phyloP scores from a whole-genome alignment of 2,329 filamentous ascomycete genomes.

The Talaromyces sp. region DNA sequence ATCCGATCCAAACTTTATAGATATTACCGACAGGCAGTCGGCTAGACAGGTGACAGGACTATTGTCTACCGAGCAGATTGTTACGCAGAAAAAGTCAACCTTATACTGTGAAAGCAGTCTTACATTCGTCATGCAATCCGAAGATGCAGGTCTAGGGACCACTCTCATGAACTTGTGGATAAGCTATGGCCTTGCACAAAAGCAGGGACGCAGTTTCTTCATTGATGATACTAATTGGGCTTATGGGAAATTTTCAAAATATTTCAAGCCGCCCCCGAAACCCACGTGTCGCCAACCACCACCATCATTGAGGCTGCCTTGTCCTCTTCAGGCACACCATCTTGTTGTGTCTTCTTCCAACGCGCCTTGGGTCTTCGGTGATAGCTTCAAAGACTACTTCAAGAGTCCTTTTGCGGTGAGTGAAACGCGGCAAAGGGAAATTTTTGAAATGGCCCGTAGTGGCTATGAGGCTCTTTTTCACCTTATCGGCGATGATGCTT shows the following conservation, averaged over 20 bases:
- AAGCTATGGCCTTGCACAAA: constrained; percentile 74
- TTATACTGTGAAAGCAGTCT: constrained; percentile 66
- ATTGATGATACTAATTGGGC: constrained; percentile 81
- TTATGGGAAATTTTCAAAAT: constrained; percentile 71
- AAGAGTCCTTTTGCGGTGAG: constrained; percentile 51
- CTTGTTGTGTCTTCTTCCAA: constrained; percentile 72
- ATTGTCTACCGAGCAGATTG: constrained; percentile 31
- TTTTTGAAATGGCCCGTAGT: constrained; percentile 66
- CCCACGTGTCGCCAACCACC: constrained; percentile 69
- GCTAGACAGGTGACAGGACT: constrained; percentile 38
- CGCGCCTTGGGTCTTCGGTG: constrained; percentile 62
- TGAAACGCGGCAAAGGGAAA: constrained; percentile 55
- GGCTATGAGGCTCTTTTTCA: constrained; percentile 74
- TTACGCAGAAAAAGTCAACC: constrained; percentile 13
- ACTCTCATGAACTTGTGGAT: constrained; percentile 79
- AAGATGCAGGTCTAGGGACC: constrained; percentile 73
- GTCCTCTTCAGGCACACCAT: constrained; percentile 72
- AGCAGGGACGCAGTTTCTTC: constrained; percentile 75
- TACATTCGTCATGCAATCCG: constrained; percentile 73
- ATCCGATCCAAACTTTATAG: constrained; percentile 68
- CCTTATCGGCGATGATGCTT: constrained; percentile 64
- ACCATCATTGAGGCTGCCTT: constrained; percentile 74
- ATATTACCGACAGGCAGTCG: constrained; percentile 67
- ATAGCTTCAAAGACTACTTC: constrained; percentile 55
- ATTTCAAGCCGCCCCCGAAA: constrained; percentile 66